Base-by-base conservation (phyloP, 2,329 filamentous ascomycete genomes). In the Hortaea werneckii region DNA sequence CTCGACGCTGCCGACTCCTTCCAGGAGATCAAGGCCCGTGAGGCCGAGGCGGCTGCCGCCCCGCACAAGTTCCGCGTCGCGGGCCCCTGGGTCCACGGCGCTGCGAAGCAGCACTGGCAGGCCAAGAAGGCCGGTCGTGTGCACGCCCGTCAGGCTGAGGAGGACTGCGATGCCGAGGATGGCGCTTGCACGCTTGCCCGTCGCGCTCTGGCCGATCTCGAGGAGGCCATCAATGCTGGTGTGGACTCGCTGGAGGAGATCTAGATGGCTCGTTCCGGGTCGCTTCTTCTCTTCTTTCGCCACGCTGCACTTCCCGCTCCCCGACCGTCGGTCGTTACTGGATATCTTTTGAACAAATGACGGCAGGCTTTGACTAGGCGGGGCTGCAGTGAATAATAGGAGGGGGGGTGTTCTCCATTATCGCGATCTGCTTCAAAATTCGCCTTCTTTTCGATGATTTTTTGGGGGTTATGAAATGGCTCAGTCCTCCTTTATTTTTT, bases 1-100 rank as follows among this genome's bases (percentile, higher is more conserved):
- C 38, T 56, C 30, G 48, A 58, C 46, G 56, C 61, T n/a, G 47
- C 49, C 29, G 47, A 54, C 29, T 52, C 54, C 28, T 46, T 54
- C 50, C 51, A 57, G 43, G 20, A 13, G 7, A 30, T 44, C 41
- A 26, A 38, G 32, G 32, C 32, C 37, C 53, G 53, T 42, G 53
- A 54, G 27, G 55, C 51, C 12, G 50, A 51, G 43, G 48, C 54
- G 7, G 10, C 6, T 30, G 29, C 26, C 30, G 29, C 35, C 29
- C 34, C 32, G 20, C 40, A 39, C 20, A 41, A 41, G 40, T 10
- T 29, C 20, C 29, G 13, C 9, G 28, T 32, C 26, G 8, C 12
- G 7, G 41, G 30, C 6, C 8, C 32, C 20, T 34, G 6, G 20
- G 38, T 29, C 32, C 40, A 34, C 34, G 29, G 39, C 32, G 27